These are phyloP conservation scores for Mycena galopus DNA, from an alignment of 768 basidiomycete genomes.

Conservation along the genomic window DNA sequence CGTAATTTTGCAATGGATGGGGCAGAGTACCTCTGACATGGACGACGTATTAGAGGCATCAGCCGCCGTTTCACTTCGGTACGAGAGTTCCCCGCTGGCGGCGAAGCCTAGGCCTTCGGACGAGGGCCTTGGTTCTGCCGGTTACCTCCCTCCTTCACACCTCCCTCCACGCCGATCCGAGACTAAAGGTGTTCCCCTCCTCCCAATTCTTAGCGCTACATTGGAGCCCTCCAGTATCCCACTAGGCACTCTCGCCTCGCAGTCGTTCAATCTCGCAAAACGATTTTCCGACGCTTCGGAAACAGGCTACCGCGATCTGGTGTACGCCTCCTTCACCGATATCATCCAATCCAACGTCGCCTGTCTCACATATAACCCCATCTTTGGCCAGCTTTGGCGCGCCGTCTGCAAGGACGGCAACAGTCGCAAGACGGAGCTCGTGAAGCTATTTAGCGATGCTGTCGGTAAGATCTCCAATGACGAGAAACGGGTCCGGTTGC, in stretches of 20 bases:
- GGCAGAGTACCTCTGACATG: slow-evolving; percentile 31
- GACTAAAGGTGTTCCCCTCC: slow-evolving; percentile 6
- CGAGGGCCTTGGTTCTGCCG: slow-evolving; percentile 36
- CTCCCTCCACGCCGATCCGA: no score
- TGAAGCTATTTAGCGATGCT: slow-evolving; percentile 39
- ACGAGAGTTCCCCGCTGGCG: slow-evolving; percentile 31
- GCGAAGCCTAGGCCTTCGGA: slow-evolving; percentile 30
- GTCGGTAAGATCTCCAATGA: slow-evolving; percentile 38
- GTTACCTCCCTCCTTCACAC: slow-evolving; percentile 39
- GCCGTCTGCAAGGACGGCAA: slow-evolving; percentile 43
- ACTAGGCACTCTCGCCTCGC: slow-evolving; percentile 2
- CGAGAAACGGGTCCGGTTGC: slow-evolving; percentile 37
- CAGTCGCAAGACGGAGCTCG: slow-evolving; percentile 35
- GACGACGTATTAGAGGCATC: slow-evolving; percentile 15
- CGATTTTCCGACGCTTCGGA: slow-evolving; percentile 39
- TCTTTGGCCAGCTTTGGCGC: slow-evolving; percentile 48
- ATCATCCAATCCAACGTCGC: slow-evolving; percentile 44
- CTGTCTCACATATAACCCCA: slow-evolving; percentile 43
- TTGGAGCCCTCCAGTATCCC: slow-evolving; percentile 32
- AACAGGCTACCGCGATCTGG: slow-evolving; percentile 35
- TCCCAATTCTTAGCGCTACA: not conserved
- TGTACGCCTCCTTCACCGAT: slow-evolving; percentile 38
- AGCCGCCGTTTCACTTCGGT: slow-evolving; percentile 28
- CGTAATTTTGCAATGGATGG: slow-evolving; percentile 45
- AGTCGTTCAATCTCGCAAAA: slow-evolving; percentile 37